Percentiles rank a stretch among this genome's conserved stretches.
These are phyloP conservation scores for Crithidia brevicula DNA, from an alignment of 208 protist genomes.

Conservation along the genomic window DNA sequence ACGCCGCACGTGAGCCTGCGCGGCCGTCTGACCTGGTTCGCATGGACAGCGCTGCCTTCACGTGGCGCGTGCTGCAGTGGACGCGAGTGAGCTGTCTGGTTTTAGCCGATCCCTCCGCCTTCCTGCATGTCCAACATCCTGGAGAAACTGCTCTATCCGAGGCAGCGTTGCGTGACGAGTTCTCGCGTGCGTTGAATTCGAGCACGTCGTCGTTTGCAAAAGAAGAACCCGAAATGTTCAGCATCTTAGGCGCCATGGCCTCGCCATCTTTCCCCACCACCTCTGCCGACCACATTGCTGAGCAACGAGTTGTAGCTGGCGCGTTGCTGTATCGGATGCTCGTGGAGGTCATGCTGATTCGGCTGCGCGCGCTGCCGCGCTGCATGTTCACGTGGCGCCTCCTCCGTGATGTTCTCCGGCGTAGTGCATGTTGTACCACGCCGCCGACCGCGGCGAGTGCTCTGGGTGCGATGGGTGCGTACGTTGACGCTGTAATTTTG, in stretches of 20 bases:
- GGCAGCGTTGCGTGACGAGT: background rate
- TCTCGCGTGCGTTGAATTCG: background rate
- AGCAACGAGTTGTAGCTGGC: constrained; percentile 22
- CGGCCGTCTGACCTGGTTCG: constrained; percentile 24
- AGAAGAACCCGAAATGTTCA: constrained; percentile 29
- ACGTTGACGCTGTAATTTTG: constrained; percentile 12
- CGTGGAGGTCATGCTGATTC: constrained; percentile 43
- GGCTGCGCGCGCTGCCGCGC: constrained; percentile 47
- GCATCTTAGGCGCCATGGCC: background rate
- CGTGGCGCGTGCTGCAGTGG: constrained; percentile 34
- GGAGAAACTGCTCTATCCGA: background rate
- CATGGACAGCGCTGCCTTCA: constrained; percentile 47
- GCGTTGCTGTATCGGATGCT: constrained; percentile 56
- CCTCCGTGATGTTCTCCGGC: constrained; percentile 20
- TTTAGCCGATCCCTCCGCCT: background rate
- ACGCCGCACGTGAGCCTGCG: constrained; percentile 31
- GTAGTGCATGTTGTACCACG: background rate
- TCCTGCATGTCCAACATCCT: background rate
- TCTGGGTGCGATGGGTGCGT: constrained; percentile 2
- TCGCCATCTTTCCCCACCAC: background rate
- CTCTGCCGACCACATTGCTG: background rate
- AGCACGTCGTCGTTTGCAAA: background rate
- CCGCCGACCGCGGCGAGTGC: background rate
- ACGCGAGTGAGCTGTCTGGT: background rate
- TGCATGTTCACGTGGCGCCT: constrained; percentile 64